phyloP scores from a whole-genome alignment of 2,329 filamentous ascomycete genomes.

The Talaromyces sp. region DNA sequence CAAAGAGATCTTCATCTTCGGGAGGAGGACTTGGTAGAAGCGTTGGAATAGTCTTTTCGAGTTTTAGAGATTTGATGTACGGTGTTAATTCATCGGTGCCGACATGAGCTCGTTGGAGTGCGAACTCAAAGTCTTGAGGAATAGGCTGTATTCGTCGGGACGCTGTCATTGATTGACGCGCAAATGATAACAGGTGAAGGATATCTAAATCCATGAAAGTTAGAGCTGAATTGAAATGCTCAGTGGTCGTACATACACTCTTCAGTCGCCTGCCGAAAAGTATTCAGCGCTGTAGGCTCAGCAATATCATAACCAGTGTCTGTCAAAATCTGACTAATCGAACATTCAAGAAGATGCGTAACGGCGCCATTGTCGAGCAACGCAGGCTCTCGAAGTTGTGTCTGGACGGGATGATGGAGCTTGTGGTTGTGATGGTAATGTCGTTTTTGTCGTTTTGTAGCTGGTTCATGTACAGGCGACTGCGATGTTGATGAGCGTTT shows the following conservation, averaged over 20 bases:
- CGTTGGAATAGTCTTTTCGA: conserved; percentile 22
- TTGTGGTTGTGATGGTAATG: conserved; percentile 42
- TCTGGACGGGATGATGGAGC: conserved; percentile 31
- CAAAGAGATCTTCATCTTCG: conserved; percentile 32
- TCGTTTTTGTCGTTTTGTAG: conserved; percentile 33
- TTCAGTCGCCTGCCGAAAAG: conserved; percentile 51
- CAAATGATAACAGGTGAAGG: conserved; percentile 48
- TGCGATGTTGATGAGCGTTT: conserved; percentile 32
- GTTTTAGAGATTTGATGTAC: conserved; percentile 25
- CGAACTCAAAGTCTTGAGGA: conserved; percentile 55
- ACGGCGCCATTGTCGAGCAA: conserved; percentile 49
- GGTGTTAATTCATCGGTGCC: conserved; percentile 31
- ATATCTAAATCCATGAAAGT: conserved; percentile 41
- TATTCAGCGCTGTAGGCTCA: conserved; percentile 52
- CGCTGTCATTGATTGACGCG: conserved; percentile 55
- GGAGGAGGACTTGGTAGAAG: conserved; percentile 38
- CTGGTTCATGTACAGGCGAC: conserved; percentile 16
- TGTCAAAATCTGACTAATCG: conserved; percentile 49
- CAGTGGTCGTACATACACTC: conserved; percentile 47
- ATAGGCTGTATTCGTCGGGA: conserved; percentile 53
- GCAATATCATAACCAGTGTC: conserved; percentile 53
- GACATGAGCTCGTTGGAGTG: conserved; percentile 29
- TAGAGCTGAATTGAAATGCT: neutral
- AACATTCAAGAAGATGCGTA: conserved; percentile 51
- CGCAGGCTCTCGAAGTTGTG: conserved; percentile 34